Percentiles rank a stretch among this genome's conserved stretches.
Conservation (phyloP, 192 early-diverging fungal genomes). For the Dissophora globulifera region DNA sequence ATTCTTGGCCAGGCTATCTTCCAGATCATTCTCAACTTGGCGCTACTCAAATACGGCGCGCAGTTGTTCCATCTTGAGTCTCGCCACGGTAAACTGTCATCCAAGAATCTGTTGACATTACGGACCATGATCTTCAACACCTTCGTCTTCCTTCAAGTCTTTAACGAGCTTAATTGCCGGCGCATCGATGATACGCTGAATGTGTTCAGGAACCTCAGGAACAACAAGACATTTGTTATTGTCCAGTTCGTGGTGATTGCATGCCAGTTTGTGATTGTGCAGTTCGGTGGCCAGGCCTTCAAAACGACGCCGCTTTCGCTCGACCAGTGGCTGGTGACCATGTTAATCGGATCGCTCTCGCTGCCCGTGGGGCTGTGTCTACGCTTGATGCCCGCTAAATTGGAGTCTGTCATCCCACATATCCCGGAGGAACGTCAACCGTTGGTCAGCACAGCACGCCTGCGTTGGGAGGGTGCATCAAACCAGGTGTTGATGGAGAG, state of each 20-base stretch:
- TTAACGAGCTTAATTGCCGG: constrained; percentile 94
- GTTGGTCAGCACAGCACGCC: constrained; percentile 19
- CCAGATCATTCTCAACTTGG: constrained; percentile 83
- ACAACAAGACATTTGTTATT: constrained; percentile 81
- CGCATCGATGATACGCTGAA: constrained; percentile 82
- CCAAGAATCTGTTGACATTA: constrained; percentile 55
- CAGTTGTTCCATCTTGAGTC: constrained; percentile 66
- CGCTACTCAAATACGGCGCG: constrained; percentile 65
- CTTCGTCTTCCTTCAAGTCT: constrained; percentile 93
- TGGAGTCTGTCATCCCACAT: constrained; percentile 26
- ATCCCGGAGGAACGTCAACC: constrained; percentile 36
- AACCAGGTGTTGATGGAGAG: constrained; percentile 22
- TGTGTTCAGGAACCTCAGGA: constrained; percentile 83
- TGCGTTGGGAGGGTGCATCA: constrained; percentile 39
- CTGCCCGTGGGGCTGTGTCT: constrained; percentile 88
- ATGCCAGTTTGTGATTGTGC: constrained; percentile 85
- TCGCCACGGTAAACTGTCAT: constrained; percentile 10
- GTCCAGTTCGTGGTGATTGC: constrained; percentile 78
- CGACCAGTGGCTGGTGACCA: constrained; percentile 84
- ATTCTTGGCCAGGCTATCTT: constrained; percentile 90
- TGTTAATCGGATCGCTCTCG: constrained; percentile 83
- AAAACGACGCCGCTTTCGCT: constrained; percentile 76
- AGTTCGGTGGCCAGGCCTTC: constrained; percentile 90
- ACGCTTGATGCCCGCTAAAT: constrained; percentile 78
- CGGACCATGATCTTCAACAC: constrained; percentile 90